Base-by-base conservation (phyloP, 2,329 filamentous ascomycete genomes). In the Penicillium sp. region DNA sequence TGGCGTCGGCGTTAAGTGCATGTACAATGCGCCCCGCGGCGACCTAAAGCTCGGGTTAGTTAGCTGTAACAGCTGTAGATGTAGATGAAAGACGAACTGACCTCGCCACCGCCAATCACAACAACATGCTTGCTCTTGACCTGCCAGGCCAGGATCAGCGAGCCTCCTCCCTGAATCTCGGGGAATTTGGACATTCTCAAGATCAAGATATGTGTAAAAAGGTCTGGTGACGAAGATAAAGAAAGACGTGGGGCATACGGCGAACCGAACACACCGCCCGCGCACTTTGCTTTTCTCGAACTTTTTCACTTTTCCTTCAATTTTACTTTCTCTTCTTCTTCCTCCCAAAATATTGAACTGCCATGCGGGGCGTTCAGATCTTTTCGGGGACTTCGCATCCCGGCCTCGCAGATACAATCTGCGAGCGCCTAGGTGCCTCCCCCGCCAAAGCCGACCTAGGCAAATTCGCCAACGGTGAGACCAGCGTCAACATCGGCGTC, bases 21-120 rank as follows among this genome's bases (percentile, higher is more conserved):
- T 95, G 89, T 53, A 96, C 80, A 62, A 98, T 95, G 53, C 93
- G 89, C 48, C 92, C 91, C 47, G 93, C 91, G 52, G 93, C 93
- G 57, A 98, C 93, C 93, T 97, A 9, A 37, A 37, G 33, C 33
- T 20, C 33, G 15, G 9, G 33, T 37, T 12, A 37, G 33, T 20
- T 23, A 23, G 33, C 12, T 23, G 12, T 3, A 3, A 9, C 1
- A 4, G 40, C 40, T 42, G 45, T 38, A 59, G 44, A 50, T 52
- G 40, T 23, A 42, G 31, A 39, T 23, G 7, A 23, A 15, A 44
- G 13, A 54, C 45, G 32, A 46, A 47, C 81, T 60, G 75, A 95
- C 92, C 80, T 97, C 92, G 70, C 93, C 93, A 62, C 93, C 93
- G 57, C 93, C 93, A 6, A 98, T 83, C 4, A 98, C 88, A n/a